phyloP scores from a whole-genome alignment of 192 early-diverging fungal genomes.

The Umbelopsis ramanniana region DNA sequence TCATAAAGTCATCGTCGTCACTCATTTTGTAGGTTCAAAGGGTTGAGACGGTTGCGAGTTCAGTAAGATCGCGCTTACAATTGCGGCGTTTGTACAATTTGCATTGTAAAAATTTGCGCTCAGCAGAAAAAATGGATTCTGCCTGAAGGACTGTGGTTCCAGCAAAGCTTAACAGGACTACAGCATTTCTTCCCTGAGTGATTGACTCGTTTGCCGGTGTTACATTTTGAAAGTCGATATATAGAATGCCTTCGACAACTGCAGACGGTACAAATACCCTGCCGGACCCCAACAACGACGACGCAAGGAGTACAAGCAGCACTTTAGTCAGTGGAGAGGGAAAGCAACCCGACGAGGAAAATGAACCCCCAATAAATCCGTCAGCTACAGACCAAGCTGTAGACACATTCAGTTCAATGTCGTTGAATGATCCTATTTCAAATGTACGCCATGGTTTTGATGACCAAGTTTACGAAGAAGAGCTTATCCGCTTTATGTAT shows the following conservation, averaged over 20 bases:
- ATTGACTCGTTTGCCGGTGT: background rate
- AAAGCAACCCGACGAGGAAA: constrained; percentile 38
- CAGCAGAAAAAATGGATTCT: constrained; percentile 1
- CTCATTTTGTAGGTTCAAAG: constrained; percentile 39
- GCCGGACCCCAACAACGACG: constrained; percentile 42
- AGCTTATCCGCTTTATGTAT: constrained; percentile 54
- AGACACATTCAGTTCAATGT: background rate
- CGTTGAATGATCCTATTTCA: background rate
- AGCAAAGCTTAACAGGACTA: too few relatives aligned
- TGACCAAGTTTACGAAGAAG: constrained; percentile 53
- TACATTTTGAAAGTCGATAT: constrained; percentile 3
- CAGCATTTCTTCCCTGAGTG: background rate
- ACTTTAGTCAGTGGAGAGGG: constrained; percentile 56
- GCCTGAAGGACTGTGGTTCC: background rate
- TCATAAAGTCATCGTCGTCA: constrained; percentile 66
- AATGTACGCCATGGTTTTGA: constrained; percentile 56
- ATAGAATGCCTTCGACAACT: constrained; percentile 23
- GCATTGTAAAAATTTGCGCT: constrained; percentile 22
- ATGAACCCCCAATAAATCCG: constrained; percentile 27
- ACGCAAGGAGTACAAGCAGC: constrained; percentile 57
- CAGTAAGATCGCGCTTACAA: constrained; percentile 14
- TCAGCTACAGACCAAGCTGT: background rate
- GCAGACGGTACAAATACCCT: background rate
- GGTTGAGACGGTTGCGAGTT: background rate
- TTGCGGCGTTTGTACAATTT: constrained; percentile 22